Conservation (phyloP, 2,329 filamentous ascomycete species). For the Beauveria rudraprayagi region DNA sequence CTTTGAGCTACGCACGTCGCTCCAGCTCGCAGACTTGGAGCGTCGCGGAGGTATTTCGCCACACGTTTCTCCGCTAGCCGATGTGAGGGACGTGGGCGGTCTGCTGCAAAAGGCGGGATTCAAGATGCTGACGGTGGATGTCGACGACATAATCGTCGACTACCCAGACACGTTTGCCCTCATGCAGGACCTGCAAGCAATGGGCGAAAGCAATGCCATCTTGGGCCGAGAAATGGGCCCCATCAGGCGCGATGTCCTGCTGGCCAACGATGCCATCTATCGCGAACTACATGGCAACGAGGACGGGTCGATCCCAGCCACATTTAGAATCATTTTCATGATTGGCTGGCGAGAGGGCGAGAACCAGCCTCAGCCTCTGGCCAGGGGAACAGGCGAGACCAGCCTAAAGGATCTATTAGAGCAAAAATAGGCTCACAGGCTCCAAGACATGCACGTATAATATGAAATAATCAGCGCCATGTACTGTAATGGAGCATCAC, state of each 20-base stretch:
- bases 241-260: slow-evolving; percentile 72
- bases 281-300: slow-evolving; percentile 76
- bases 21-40: slow-evolving; percentile 89
- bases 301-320: slow-evolving; percentile 72
- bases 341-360: slow-evolving; percentile 92
- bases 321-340: slow-evolving; percentile 95
- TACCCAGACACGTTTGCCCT: slow-evolving; percentile 84
- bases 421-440: slow-evolving; percentile 27
- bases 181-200: slow-evolving; percentile 89
- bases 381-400: slow-evolving; percentile 76
- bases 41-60: slow-evolving; percentile 84
- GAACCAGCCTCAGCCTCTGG: slow-evolving; percentile 69
- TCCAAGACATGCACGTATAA: neutral
- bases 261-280: slow-evolving; percentile 87
- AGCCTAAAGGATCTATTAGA: slow-evolving; percentile 77
- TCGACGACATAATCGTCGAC: slow-evolving; percentile 94
- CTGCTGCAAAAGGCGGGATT: slow-evolving; percentile 82
- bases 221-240: slow-evolving; percentile 73
- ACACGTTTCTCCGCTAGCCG: slow-evolving; percentile 83
- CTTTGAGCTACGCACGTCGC: slow-evolving; percentile 84
- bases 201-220: slow-evolving; percentile 92
- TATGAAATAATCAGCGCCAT: neutral
- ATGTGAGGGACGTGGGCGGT: slow-evolving; percentile 85
- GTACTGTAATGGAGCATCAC: neutral
- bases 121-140: slow-evolving; percentile 91